Evolutionary conservation across 352 stramenopile genomes (phyloP).

Genomic region (Thraustochytrium striatum): DNA sequence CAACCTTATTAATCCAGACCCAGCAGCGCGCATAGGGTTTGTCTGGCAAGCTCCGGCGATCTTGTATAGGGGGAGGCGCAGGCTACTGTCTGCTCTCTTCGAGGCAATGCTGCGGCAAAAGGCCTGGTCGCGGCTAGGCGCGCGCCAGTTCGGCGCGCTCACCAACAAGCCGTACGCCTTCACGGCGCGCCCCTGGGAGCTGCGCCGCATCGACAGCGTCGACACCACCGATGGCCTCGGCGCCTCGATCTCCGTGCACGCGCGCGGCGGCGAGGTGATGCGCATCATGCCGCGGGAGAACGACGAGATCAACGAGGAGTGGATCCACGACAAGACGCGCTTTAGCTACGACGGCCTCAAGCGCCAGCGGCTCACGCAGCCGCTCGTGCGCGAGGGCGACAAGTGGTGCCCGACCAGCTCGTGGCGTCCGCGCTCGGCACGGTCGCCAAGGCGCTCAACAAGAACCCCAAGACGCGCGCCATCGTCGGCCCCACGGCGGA

Average conservation of each 20-base stretch:
- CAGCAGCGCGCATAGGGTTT: too few relatives aligned
- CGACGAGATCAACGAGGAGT: conserved; percentile 51
- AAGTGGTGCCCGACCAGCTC: conserved; percentile 20
- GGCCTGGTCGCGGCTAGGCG: too few relatives aligned
- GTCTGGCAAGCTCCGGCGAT: too few relatives aligned
- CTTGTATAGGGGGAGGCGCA: too few relatives aligned
- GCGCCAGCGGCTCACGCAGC: conserved; percentile 43
- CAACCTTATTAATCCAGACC: too few relatives aligned
- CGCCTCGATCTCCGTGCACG: conserved; percentile 29
- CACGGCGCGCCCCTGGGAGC: conserved; percentile 45
- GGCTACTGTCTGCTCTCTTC: too few relatives aligned
- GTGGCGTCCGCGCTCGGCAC: conserved; percentile 17
- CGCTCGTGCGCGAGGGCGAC: conserved; percentile 14
- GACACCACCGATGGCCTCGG: conserved; percentile 41
- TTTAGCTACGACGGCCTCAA: conserved; percentile 51
- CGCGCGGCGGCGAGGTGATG: conserved; percentile 46
- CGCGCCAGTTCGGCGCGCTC: conserved; percentile 31
- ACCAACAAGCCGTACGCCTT: conserved; percentile 47
- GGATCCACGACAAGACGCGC: conserved; percentile 50
- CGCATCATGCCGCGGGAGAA: conserved; percentile 45
- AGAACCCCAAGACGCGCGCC: conserved; percentile 17
- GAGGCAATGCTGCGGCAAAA: too few relatives aligned
- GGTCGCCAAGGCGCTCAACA: conserved; percentile 8
- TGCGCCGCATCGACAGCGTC: conserved; percentile 39
- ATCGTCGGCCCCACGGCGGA: conserved; percentile 10